Percentiles rank a stretch among this genome's conserved stretches.
phyloP scores from a whole-genome alignment of 352 stramenopile genomes.

The Thraustochytrium striatum region DNA sequence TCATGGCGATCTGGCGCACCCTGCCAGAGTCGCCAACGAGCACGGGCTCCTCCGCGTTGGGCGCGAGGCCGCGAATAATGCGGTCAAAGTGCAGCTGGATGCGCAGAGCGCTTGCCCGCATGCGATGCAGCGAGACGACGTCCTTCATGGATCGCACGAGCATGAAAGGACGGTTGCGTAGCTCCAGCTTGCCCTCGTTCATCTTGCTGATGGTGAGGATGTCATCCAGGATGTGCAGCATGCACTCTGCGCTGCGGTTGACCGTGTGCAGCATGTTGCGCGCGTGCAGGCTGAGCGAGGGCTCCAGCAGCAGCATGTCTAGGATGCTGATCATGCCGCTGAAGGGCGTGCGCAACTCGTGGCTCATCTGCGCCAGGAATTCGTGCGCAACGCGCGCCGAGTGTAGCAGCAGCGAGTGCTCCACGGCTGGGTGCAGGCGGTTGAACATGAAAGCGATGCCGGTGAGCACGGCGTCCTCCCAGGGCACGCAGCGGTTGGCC shows the following conservation, averaged over 20 bases:
- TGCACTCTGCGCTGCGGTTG: slow-evolving; percentile 51
- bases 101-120: too few species aligned
- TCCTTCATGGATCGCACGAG: too few species aligned
- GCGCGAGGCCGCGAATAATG: neutral
- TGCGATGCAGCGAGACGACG: too few species aligned
- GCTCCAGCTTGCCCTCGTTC: slow-evolving; percentile 40
- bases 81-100: slow-evolving; percentile 14
- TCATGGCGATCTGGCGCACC: slow-evolving; percentile 54
- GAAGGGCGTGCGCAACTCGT: slow-evolving; percentile 56
- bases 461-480: neutral
- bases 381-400: too few species aligned
- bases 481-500: neutral
- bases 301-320: slow-evolving; percentile 50
- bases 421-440: too few species aligned
- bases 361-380: slow-evolving; percentile 54
- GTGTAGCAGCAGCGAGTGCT: too few species aligned
- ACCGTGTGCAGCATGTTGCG: slow-evolving; percentile 45
- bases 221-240: slow-evolving; percentile 57
- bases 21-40: slow-evolving; percentile 20
- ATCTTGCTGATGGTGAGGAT: slow-evolving; percentile 55
- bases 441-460: too few species aligned
- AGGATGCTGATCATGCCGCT: slow-evolving; percentile 54
- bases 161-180: slow-evolving; percentile 44
- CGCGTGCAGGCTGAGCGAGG: slow-evolving; percentile 36
- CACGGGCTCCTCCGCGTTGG: neutral